Conservation (phyloP, 495 filamentous ascomycete genomes). For the Daldinia concentrica region DNA sequence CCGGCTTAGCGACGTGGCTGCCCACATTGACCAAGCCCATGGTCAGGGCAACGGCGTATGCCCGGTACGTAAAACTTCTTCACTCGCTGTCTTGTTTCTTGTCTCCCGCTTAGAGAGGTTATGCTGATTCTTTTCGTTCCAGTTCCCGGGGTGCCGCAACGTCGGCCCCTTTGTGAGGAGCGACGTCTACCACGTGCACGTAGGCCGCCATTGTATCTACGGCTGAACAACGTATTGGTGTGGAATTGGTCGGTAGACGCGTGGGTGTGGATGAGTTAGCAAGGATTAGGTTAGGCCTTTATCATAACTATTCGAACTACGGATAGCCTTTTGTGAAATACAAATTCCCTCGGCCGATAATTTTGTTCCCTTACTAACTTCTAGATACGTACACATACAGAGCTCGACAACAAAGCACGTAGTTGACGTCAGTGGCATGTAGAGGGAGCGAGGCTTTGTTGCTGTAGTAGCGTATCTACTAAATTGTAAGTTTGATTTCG, state of each 20-base stretch:
- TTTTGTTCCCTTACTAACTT: background rate
- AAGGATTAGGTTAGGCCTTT: too few species aligned
- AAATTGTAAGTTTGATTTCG: slow-evolving; percentile 32
- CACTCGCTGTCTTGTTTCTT: background rate
- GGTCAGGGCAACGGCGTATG: background rate
- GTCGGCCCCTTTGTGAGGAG: too few species aligned
- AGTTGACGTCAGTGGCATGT: slow-evolving; percentile 25
- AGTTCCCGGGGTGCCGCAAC: background rate
- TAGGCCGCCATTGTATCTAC: too few species aligned
- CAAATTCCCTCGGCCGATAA: background rate
- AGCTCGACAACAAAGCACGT: slow-evolving; percentile 4
- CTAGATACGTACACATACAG: background rate
- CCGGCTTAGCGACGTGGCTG: too few species aligned
- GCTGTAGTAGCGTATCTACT: background rate
- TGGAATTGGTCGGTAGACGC: background rate
- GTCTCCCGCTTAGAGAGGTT: background rate
- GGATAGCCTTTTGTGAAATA: background rate
- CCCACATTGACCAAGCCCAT: too few species aligned
- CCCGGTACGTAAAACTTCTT: background rate
- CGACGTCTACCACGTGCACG: too few species aligned
- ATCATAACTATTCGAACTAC: background rate
- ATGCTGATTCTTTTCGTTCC: background rate
- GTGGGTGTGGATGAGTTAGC: background rate
- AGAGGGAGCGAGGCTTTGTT: slow-evolving; percentile 22
- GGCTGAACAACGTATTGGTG: too few species aligned